phyloP scores from a whole-genome alignment of 176 grass and related monocot genomes.

The Eremochloa ophiuroides region DNA sequence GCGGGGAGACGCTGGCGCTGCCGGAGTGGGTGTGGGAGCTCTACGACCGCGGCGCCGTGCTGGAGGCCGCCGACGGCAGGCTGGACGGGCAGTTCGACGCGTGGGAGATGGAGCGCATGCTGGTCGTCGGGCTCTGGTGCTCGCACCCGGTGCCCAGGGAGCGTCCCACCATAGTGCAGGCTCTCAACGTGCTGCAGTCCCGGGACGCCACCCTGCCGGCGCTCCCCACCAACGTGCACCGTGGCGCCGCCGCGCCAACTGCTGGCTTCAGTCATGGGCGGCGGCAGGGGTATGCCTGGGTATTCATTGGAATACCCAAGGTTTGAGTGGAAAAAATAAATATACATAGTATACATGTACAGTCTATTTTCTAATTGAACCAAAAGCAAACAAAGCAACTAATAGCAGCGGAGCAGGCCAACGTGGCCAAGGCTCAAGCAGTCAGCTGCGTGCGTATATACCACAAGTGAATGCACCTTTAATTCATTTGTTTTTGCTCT shows the following conservation, averaged over 20 bases:
- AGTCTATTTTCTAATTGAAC: too few species aligned
- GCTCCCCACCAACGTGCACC: not conserved
- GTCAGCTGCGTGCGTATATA: too few species aligned
- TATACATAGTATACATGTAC: too few species aligned
- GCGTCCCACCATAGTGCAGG: not conserved
- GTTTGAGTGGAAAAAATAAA: too few species aligned
- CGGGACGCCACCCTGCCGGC: not conserved
- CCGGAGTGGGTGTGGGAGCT: not conserved
- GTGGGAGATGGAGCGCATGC: not conserved
- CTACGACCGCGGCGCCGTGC: not conserved
- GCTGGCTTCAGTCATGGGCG: not conserved
- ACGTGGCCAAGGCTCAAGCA: too few species aligned
- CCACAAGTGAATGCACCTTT: too few species aligned
- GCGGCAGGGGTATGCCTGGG: too few species aligned
- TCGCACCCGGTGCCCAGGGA: not conserved
- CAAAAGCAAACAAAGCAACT: too few species aligned
- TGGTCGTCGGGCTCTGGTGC: not conserved
- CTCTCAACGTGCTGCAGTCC: not conserved
- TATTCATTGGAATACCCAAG: too few species aligned
- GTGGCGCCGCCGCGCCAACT: not conserved
- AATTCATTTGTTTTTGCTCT: too few species aligned
- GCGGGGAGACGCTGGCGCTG: not conserved
- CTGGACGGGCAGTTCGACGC: not conserved
- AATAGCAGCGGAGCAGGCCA: too few species aligned
- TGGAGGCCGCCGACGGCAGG: not conserved